Base-by-base conservation (phyloP, 495 filamentous ascomycete species). In the Tricharina praecox region DNA sequence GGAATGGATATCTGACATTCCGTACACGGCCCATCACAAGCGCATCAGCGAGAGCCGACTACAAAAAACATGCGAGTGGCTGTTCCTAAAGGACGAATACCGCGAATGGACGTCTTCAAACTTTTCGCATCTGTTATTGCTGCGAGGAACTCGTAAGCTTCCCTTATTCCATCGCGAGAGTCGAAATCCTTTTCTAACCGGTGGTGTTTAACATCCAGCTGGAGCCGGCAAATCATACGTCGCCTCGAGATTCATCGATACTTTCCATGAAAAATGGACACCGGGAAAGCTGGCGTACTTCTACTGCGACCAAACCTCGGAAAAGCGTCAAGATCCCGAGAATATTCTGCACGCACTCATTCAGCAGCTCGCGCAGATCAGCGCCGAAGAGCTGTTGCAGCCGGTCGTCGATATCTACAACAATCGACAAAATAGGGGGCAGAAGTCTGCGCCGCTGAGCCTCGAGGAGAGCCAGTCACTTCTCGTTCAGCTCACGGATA, bases 11-110 rank as follows among this genome's bases (percentile, higher is more conserved):
- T 55, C 53, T 3, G 25, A 32, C 20, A 41, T 50, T 11, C 42
- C 42, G 15, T 42, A 42, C 20, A 3, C 20, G 24, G 24, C 15
- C 15, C 39, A 42, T 20, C 39, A 42, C 39, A 8, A 42, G 20
- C 15, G 16, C 4, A 42, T 42, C 23, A 42, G 23, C 16, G 18
- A 23, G 18, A 42, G 20, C 7, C 39, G 39, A 7, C 20, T 42
- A 18, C 7, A 42, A 2, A 23, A 38, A 24, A 55, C 53, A 1
- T 49, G 55, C 1, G 4, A 48, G 30, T 59, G 55, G 55, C 47
- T 59, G 4, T 23, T 56, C 3, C 15, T 36, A 4, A 50, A 44
- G 20, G 26, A 15, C 0, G 26, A 48, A 7, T 59, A 36, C 18
- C 20, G 28, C 3, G 30, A 51, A 39, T 59, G 55, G 55, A 34